phyloP scores from a whole-genome alignment of 139 green algal species.

The Nannochloris sp. region DNA sequence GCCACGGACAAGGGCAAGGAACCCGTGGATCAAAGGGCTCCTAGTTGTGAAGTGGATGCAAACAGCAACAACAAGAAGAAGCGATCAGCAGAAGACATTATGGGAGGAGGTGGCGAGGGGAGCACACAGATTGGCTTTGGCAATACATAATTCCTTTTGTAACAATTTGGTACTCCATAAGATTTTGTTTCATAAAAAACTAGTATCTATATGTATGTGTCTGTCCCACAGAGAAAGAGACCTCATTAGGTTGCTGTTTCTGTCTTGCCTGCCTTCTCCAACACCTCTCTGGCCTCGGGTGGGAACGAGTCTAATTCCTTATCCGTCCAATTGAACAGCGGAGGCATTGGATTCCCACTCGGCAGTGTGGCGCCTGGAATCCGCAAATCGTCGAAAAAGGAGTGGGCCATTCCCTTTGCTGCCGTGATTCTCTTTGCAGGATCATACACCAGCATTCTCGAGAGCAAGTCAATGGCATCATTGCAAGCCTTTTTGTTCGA shows the following conservation, averaged over 20 bases:
- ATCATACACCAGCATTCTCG: conserved; percentile 86
- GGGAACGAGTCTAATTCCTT: conserved; percentile 66
- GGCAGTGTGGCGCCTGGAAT: conserved; percentile 69
- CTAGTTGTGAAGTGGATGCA: not conserved
- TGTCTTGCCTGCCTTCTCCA: conserved; percentile 8
- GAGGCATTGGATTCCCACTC: conserved; percentile 70
- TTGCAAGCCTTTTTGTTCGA: conserved; percentile 72
- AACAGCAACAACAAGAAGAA: not conserved
- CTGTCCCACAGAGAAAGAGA: too few relatives aligned
- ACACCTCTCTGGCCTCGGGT: conserved; percentile 27
- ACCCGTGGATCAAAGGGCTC: not conserved
- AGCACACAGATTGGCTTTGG: too few relatives aligned
- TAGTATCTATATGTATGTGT: too few relatives aligned
- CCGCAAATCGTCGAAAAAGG: conserved; percentile 95
- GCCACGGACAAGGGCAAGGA: not conserved
- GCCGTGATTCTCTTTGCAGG: conserved; percentile 64
- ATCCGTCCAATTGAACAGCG: conserved; percentile 85
- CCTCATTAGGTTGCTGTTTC: too few relatives aligned
- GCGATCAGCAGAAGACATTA: not conserved
- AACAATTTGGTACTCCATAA: too few relatives aligned
- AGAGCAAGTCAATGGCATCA: conserved; percentile 75
- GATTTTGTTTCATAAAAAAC: too few relatives aligned
- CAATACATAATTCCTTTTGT: too few relatives aligned
- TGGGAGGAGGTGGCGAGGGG: too few relatives aligned
- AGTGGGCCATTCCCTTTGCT: conserved; percentile 71